Evolutionary conservation across 306 rosid species (phyloP).

Genomic region (Trichosanthes truncata): DNA sequence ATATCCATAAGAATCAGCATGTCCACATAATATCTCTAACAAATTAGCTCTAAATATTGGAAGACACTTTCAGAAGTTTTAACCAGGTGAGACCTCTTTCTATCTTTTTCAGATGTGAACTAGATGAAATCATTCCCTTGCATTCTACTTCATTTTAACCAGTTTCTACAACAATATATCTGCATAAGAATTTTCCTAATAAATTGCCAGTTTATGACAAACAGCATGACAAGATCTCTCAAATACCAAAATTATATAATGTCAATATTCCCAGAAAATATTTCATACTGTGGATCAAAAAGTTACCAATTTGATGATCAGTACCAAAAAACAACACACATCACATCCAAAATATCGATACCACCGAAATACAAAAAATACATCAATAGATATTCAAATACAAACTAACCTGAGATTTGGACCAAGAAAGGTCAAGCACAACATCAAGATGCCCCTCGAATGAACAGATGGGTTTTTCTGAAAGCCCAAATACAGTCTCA

Average conservation of each 20-base stretch:
- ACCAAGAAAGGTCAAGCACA: slow-evolving; percentile 98
- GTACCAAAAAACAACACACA: not conserved
- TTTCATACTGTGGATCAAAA: not conserved
- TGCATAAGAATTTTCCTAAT: not conserved
- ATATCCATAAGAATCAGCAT: not conserved
- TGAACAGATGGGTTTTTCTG: slow-evolving; percentile 85
- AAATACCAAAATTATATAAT: not conserved
- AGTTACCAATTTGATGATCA: not conserved
- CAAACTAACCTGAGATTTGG: slow-evolving; percentile 90
- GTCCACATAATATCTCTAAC: not conserved
- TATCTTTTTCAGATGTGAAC: not conserved
- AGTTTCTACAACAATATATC: not conserved
- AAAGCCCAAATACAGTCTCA: slow-evolving; percentile 57
- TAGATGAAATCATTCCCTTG: not conserved
- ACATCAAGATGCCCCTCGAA: slow-evolving; percentile 76
- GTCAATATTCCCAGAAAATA: not conserved
- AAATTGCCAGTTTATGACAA: not conserved
- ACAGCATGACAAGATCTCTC: not conserved
- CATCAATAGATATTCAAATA: not conserved
- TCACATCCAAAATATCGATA: not conserved
- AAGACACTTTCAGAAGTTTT: not conserved
- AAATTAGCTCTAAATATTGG: slow-evolving; percentile 1
- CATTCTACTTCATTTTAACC: not conserved
- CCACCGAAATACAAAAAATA: slow-evolving; percentile 11
- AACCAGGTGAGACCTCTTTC: not conserved